A percentile compares a stretch with the other conserved stretches of the same genome.
phyloP scores from a whole-genome alignment of 1,139 yeast species.

The Pichia sp. region DNA sequence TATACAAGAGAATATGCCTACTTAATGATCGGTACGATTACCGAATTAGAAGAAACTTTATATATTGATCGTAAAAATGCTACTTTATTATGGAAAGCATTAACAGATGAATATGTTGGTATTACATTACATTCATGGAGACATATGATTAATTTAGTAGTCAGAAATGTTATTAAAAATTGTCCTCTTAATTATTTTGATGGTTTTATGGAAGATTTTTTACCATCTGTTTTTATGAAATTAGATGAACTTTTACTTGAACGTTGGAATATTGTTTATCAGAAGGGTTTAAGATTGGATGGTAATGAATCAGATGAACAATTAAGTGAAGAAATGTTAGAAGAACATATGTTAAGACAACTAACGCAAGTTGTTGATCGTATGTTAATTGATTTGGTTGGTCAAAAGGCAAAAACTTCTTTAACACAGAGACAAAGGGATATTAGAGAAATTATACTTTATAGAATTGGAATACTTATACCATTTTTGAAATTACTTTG shows the following conservation, averaged over 20 bases:
- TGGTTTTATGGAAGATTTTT: conserved; percentile 65
- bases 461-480: conserved; percentile 62
- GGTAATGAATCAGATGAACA: conserved; percentile 75
- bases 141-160: conserved; percentile 85
- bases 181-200: conserved; percentile 73
- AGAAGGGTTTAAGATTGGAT: conserved; percentile 62
- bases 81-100: conserved; percentile 69
- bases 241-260: conserved; percentile 62
- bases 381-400: conserved; percentile 79
- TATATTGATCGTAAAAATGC: conserved; percentile 85
- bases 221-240: conserved; percentile 70
- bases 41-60: conserved; percentile 83
- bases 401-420: conserved; percentile 43
- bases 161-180: conserved; percentile 78
- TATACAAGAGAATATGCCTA: conserved; percentile 96
- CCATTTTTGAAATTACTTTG: conserved; percentile 73
- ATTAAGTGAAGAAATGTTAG: conserved; percentile 96
- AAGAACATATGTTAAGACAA: conserved; percentile 88
- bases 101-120: conserved; percentile 80
- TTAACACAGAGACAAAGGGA: conserved; percentile 56
- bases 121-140: conserved; percentile 95
- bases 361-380: conserved; percentile 92
- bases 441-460: conserved; percentile 58
- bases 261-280: conserved; percentile 71
- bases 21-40: conserved; percentile 80